These are phyloP conservation scores for Arxiozyma heterogenica DNA, from an alignment of 1,139 yeast genomes.

Conservation along the genomic window DNA sequence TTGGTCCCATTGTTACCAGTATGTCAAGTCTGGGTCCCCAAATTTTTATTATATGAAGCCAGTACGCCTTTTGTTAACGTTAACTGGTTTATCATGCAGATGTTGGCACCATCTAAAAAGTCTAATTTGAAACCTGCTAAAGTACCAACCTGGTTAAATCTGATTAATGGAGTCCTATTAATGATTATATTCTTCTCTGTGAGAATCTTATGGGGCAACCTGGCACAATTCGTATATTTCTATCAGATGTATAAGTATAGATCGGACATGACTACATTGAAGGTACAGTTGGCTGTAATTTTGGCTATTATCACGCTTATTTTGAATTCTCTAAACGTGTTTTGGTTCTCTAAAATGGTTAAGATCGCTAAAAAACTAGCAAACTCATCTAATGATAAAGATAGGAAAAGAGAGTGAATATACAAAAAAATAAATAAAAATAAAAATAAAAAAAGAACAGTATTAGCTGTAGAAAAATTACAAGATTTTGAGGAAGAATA, in stretches of 20 bases:
- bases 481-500: not conserved
- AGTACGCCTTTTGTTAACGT: slow-evolving; percentile 91
- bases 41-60: slow-evolving; percentile 75
- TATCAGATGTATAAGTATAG: slow-evolving; percentile 34
- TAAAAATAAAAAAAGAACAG: too few species aligned
- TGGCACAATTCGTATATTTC: slow-evolving; percentile 41
- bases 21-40: slow-evolving; percentile 74
- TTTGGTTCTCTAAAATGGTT: slow-evolving; percentile 72
- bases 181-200: slow-evolving; percentile 64
- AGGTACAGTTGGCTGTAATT: slow-evolving; percentile 30
- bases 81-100: slow-evolving; percentile 80
- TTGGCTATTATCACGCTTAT: slow-evolving; percentile 52
- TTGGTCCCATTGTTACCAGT: slow-evolving; percentile 54
- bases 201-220: slow-evolving; percentile 84
- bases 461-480: too few species aligned
- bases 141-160: slow-evolving; percentile 45
- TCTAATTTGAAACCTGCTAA: slow-evolving; percentile 16
- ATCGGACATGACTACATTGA: slow-evolving; percentile 35
- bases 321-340: slow-evolving; percentile 57
- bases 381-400: slow-evolving; percentile 4
- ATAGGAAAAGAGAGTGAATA: not conserved
- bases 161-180: slow-evolving; percentile 65
- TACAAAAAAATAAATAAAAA: too few species aligned
- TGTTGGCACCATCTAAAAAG: slow-evolving; percentile 37
- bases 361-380: slow-evolving; percentile 52